phyloP scores from a whole-genome alignment of 2,329 filamentous ascomycete species.

The Beauveria sp. region DNA sequence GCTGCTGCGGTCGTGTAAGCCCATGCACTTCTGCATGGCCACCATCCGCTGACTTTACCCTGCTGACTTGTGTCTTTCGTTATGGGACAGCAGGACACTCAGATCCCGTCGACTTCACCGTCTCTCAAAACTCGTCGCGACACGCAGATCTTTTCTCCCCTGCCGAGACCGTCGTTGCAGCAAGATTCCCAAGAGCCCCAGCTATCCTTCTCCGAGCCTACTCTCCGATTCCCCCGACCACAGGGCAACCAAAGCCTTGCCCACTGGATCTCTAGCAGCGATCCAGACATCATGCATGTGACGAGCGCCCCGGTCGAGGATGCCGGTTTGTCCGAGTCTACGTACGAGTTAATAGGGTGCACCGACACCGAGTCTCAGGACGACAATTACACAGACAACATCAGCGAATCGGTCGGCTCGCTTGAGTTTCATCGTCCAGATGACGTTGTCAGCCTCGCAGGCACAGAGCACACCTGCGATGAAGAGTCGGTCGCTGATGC shows the following conservation, averaged over 20 bases:
- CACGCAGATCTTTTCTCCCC: conserved; percentile 20
- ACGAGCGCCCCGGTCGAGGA: conserved; percentile 35
- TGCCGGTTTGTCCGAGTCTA: conserved; percentile 46
- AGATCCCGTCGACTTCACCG: conserved; percentile 20
- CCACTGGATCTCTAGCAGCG: conserved; percentile 52
- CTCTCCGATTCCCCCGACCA: conserved; percentile 48
- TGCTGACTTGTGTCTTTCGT: conserved; percentile 30
- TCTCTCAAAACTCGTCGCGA: conserved; percentile 18
- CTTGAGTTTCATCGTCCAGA: conserved; percentile 41
- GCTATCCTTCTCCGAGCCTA: conserved; percentile 37
- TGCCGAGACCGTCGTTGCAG: conserved; percentile 17
- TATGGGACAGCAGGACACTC: conserved; percentile 42
- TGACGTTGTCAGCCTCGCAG: conserved; percentile 44
- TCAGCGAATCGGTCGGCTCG: conserved; percentile 42
- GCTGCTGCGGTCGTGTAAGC: neutral
- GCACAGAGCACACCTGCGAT: conserved; percentile 40
- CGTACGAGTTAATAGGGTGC: conserved; percentile 48
- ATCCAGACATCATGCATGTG: conserved; percentile 48
- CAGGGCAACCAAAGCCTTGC: conserved; percentile 48
- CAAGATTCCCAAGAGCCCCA: conserved; percentile 11
- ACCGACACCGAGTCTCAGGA: conserved; percentile 48
- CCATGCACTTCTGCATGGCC: conserved; percentile 1
- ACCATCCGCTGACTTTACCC: neutral
- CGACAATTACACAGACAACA: conserved; percentile 38
- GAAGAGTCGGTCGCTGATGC: conserved; percentile 32